A percentile compares a stretch with the other conserved stretches of the same genome.
These are phyloP conservation scores for Rhizopus sp. DNA, from an alignment of 371 early-diverging fungal species.

Conservation along the genomic window DNA sequence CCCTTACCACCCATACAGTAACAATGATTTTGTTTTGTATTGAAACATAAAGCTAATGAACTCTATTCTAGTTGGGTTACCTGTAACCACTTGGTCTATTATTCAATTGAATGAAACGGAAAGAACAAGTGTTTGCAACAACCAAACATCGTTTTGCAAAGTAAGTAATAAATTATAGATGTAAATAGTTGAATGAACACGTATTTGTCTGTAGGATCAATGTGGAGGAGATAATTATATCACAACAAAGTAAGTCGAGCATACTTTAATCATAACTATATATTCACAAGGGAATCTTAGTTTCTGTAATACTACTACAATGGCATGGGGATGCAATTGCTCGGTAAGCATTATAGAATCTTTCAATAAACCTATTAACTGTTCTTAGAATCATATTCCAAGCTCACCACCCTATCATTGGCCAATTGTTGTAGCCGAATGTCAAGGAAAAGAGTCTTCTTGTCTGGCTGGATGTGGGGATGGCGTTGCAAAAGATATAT, in stretches of 20 bases:
- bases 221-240: constrained; percentile 9
- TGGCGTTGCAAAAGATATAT: constrained; percentile 21
- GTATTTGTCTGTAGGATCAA: constrained; percentile 8
- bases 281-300: not conserved
- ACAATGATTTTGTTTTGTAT: not conserved
- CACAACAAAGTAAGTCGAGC: constrained; percentile 6
- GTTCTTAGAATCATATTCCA: constrained; percentile 32
- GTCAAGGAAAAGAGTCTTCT: constrained; percentile 25
- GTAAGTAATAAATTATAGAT: not conserved
- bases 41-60: not conserved
- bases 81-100: constrained; percentile 20
- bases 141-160: constrained; percentile 14
- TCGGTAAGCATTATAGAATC: constrained; percentile 8
- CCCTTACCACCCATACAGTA: not conserved
- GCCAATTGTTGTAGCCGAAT: constrained; percentile 38
- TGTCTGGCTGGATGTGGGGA: constrained; percentile 26
- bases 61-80: constrained; percentile 18
- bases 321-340: constrained; percentile 21
- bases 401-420: constrained; percentile 42
- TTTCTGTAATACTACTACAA: constrained; percentile 14
- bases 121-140: constrained; percentile 5
- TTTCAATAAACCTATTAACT: not conserved
- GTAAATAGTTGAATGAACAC: not conserved
- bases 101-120: constrained; percentile 8
- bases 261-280: too few species aligned